Evolutionary conservation across 2,329 filamentous ascomycete species (phyloP), one percentile per base, ranked within the genome.

Genomic region (Coniochaeta ligniaria): DNA sequence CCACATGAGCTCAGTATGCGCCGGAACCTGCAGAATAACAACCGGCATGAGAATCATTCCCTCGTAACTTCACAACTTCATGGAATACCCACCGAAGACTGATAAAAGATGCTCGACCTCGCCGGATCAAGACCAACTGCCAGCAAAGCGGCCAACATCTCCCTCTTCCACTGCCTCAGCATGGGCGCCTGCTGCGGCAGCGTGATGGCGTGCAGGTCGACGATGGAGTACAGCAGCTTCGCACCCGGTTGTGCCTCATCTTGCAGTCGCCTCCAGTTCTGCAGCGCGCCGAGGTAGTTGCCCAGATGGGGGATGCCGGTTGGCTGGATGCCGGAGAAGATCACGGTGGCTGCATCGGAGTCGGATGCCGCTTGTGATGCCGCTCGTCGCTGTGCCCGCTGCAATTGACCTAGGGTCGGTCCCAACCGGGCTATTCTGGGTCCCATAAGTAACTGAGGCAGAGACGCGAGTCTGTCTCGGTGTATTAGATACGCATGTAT

Each of bases 261-360:
- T 66, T 99, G 94, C 8, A 97, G 80, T 63, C 82, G 81, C 55
- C 90, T 89, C 95, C 95, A 99, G 80, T 92, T 86, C 58, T 86
- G 84, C 60, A 99, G 78, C 17, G 95, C 95, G 28, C 95, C 95
- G 12, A 96, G 83, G 74, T 97, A 99, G 76, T 99, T 99, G 60
- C 95, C 95, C 33, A 99, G 78, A 73, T 99, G 95, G 16, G 95
- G 95, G 26, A 96, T 83, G 38, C 94, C 95, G 0, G 95, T 99
- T 20, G 95, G 95, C 74, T 99, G 95, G 67, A 99, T 99, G 59
- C 93, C 95, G 3, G 95, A 98, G 79, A 99, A 97, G 69, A 98
- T 85, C 62, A 89, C 80, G 60, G 59, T 62, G 28, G 2, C 54
- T 9, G 17, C 14, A 36, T 88, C 80, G 59, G 59, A 61, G 31